Base-by-base conservation (phyloP, 129 eudicot genomes). In the Saposhnikovia divaricata region DNA sequence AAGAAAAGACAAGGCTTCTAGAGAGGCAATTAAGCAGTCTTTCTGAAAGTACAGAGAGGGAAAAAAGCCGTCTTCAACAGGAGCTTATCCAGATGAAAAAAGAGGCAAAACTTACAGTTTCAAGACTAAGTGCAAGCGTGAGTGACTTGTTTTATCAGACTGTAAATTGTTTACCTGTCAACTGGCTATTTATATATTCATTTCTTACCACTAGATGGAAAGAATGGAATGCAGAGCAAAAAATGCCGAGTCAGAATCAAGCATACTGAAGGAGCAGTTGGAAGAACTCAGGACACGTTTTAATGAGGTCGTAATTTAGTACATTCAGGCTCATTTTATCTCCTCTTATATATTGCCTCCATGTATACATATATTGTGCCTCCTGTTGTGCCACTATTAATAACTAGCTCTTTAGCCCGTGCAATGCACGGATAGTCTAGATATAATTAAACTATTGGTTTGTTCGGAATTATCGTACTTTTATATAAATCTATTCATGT, bases 221-320 rank as follows among this genome's bases (percentile, higher is more conserved):
- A 91, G 72, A 83, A 90, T 88, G 95, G 97, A 92, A 85, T 90
- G 86, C 76, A 89, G 82, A 84, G 99, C 98, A 80, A 80, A 59
- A 68, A 89, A 87, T 85, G 95, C 97, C 25, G 98, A 96, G 85
- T 82, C 87, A 69, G 99, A 92, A 86, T 90, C 99, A 40, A 72
- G 34, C 69, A 44, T 88, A 40, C 83, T 92, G 78, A 90, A 83
- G 83, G 89, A 89, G 83, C 93, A 96, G 85, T 69, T 89, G 77
- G 98, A 90, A 75, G 87, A 76, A 70, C 88, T 89, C 71, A 90
- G 82, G 80, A 82, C 83, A 81, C 87, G 83, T 81, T 83, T 92
- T 75, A 80, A 87, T 48, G 90, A 89, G 99, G 99, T 96, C 42
- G 1, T 84, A 75, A 39, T 39, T n/a, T 12, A 61, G 28, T 61